These are phyloP conservation scores for Daldinia loculata DNA, from an alignment of 495 filamentous ascomycete species.

Conservation along the genomic window DNA sequence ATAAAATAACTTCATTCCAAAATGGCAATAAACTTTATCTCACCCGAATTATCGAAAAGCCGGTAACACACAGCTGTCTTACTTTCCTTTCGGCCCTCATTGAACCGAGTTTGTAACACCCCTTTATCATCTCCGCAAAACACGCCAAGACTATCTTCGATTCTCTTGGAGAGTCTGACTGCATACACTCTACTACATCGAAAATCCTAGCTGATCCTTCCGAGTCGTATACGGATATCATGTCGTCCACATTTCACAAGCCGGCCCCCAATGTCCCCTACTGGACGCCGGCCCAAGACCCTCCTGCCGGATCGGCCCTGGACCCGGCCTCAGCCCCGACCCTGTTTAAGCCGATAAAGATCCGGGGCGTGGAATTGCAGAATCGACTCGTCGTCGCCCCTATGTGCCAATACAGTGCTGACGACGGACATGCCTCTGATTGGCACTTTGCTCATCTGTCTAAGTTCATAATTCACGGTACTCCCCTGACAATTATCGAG, in stretches of 20 bases:
- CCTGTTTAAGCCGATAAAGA: constrained; percentile 69
- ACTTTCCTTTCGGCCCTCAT: not conserved
- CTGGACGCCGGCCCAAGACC: constrained; percentile 67
- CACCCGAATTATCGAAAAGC: not conserved
- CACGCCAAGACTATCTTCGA: not conserved
- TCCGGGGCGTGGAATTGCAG: constrained; percentile 73
- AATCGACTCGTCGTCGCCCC: constrained; percentile 72
- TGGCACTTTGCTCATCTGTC: constrained; percentile 74
- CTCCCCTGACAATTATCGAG: constrained; percentile 72
- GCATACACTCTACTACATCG: constrained; percentile 1
- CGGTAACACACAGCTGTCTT: not conserved
- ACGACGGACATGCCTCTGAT: constrained; percentile 72
- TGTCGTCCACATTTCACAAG: constrained; percentile 39
- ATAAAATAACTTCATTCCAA: constrained; percentile 1
- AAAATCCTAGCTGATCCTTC: constrained; percentile 3
- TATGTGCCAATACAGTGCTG: constrained; percentile 76
- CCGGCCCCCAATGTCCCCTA: constrained; percentile 55
- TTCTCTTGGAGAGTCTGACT: not conserved
- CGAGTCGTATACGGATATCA: not conserved
- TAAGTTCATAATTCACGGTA: constrained; percentile 69
- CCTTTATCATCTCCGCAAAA: constrained; percentile 19
- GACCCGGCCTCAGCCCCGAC: constrained; percentile 62
- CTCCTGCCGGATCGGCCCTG: constrained; percentile 63
- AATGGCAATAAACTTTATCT: not conserved
- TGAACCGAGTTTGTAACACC: not conserved